Percentiles rank a stretch among this genome's conserved stretches.
These are phyloP conservation scores for Eucalyptus globulus DNA, from an alignment of 345 rosid genomes.

Conservation along the genomic window DNA sequence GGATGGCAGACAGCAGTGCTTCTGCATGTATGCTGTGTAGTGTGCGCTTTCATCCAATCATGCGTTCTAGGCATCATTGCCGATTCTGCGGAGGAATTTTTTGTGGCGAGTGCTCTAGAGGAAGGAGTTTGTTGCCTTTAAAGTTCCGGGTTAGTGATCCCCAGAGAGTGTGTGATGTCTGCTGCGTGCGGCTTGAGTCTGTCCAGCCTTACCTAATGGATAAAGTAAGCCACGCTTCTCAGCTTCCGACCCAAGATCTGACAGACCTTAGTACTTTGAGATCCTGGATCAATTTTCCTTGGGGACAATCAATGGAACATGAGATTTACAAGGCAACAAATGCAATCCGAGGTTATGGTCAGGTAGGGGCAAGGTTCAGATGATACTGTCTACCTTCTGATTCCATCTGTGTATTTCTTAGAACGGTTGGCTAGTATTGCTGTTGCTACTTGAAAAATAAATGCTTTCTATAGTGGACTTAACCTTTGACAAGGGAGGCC, in stretches of 20 bases:
- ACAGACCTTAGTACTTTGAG: constrained; percentile 96
- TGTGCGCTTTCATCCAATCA: constrained; percentile 82
- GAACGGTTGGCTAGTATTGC: not conserved
- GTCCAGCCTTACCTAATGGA: constrained; percentile 87
- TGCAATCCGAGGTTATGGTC: constrained; percentile 53
- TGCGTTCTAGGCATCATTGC: constrained; percentile 96
- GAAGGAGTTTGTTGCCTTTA: constrained; percentile 78
- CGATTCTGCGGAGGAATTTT: constrained; percentile 93
- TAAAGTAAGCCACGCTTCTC: constrained; percentile 91
- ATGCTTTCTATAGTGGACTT: not conserved
- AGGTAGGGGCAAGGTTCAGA: constrained; percentile 25
- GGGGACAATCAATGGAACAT: constrained; percentile 90
- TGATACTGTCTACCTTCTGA: not conserved
- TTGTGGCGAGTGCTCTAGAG: constrained; percentile 78
- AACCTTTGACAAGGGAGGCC: not conserved
- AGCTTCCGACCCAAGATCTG: constrained; percentile 71
- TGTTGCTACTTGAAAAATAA: not conserved
- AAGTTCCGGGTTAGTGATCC: constrained; percentile 66
- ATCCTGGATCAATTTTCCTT: constrained; percentile 96
- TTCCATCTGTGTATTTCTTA: not conserved
- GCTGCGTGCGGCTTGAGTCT: constrained; percentile 74
- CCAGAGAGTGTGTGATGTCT: constrained; percentile 87
- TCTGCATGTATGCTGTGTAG: constrained; percentile 85
- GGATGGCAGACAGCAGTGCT: constrained; percentile 89
- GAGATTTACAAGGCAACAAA: constrained; percentile 95